Percentiles rank a stretch among this genome's conserved stretches.
These are phyloP conservation scores for Chlamydomonas eustigma DNA, from an alignment of 139 green algal species.

Conservation along the genomic window DNA sequence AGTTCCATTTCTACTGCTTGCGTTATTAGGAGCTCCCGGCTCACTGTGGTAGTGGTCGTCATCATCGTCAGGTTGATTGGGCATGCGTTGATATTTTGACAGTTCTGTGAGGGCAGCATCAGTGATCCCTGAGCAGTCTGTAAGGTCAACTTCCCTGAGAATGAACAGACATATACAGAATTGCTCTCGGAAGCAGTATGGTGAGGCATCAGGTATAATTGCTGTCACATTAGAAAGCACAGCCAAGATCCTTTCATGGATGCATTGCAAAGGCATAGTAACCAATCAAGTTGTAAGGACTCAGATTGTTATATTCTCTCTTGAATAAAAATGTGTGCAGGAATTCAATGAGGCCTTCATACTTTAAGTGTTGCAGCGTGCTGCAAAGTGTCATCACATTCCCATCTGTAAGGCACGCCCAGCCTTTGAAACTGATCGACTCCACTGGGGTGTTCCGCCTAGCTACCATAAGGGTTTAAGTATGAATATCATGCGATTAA, in stretches of 20 bases:
- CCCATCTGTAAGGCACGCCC: slow-evolving; percentile 21
- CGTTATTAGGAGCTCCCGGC: not conserved
- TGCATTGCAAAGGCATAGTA: slow-evolving; percentile 1
- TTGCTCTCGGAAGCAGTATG: too few relatives aligned
- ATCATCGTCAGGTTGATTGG: not conserved
- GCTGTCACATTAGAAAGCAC: too few relatives aligned
- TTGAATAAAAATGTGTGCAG: not conserved
- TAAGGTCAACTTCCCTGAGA: slow-evolving; percentile 39
- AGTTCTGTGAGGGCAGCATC: slow-evolving; percentile 28
- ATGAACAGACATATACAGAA: not conserved
- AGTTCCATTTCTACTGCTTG: not conserved
- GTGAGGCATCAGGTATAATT: too few relatives aligned
- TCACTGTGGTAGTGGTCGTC: not conserved
- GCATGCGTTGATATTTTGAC: slow-evolving; percentile 26
- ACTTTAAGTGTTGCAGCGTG: slow-evolving; percentile 41
- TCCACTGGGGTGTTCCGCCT: slow-evolving; percentile 24
- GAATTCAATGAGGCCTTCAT: too few relatives aligned
- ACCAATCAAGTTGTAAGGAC: not conserved
- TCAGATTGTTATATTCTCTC: not conserved
- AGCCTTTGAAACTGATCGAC: slow-evolving; percentile 31
- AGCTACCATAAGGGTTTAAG: not conserved
- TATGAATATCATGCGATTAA: too few relatives aligned
- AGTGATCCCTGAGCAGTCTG: slow-evolving; percentile 36
- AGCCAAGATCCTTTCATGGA: too few relatives aligned
- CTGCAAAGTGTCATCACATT: slow-evolving; percentile 26